phyloP scores from a whole-genome alignment of 192 early-diverging fungal genomes.

The Coemansia javaensis region DNA sequence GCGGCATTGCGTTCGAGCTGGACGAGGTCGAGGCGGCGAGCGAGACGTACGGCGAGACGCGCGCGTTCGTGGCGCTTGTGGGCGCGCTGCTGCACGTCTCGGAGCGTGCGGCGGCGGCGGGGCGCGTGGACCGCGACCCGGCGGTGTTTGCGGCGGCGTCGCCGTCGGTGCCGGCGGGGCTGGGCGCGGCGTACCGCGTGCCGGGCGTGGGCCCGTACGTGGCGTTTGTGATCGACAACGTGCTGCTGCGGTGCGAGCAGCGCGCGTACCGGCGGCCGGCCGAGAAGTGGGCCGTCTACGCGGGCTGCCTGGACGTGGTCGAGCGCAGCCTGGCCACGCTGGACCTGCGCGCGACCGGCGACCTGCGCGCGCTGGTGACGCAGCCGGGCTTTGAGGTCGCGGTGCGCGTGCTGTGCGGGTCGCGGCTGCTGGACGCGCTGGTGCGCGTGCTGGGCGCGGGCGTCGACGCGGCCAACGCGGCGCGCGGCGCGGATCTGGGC shows the following conservation, averaged over 20 bases:
- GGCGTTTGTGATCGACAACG: constrained; percentile 75
- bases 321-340: constrained; percentile 76
- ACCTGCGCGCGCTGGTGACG: constrained; percentile 49
- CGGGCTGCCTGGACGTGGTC: constrained; percentile 59
- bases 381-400: constrained; percentile 88
- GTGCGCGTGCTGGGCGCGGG: constrained; percentile 64
- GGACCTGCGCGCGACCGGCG: constrained; percentile 62
- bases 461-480: constrained; percentile 56
- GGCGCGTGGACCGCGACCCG: constrained; percentile 38
- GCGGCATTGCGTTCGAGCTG: constrained; percentile 71
- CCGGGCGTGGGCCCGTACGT: constrained; percentile 79
- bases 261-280: constrained; percentile 60
- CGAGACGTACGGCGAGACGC: constrained; percentile 81
- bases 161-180: constrained; percentile 54
- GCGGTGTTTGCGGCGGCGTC: constrained; percentile 23
- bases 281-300: constrained; percentile 73
- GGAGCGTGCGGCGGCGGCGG: constrained; percentile 29
- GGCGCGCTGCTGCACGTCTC: constrained; percentile 62
- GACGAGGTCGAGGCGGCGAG: constrained; percentile 73
- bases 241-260: constrained; percentile 72
- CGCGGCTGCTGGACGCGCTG: constrained; percentile 62
- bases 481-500: constrained; percentile 16
- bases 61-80: constrained; percentile 76
- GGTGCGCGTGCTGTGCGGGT: constrained; percentile 69
- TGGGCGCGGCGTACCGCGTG: constrained; percentile 64